Conservation (phyloP, 148 eudicot genomes). For the Fagopyrum tataricum region DNA sequence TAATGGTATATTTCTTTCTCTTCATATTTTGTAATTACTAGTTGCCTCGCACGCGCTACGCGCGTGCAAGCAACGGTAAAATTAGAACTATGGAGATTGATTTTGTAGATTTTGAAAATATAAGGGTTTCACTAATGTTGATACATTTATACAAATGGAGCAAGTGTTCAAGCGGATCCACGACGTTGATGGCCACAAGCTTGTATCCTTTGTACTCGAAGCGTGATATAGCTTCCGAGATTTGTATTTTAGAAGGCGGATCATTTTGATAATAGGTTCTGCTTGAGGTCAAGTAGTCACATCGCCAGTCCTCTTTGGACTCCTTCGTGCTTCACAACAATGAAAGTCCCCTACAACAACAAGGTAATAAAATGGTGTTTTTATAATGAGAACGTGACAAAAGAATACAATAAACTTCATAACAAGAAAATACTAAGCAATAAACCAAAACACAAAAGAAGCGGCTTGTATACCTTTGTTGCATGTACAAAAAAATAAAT, state of each 20-base stretch:
- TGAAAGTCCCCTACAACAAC: slow-evolving; percentile 91
- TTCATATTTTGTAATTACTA: too few species aligned
- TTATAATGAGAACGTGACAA: slow-evolving; percentile 3
- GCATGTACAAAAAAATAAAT: slow-evolving; percentile 35
- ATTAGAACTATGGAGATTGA: too few species aligned
- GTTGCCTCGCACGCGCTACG: too few species aligned
- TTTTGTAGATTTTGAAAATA: too few species aligned
- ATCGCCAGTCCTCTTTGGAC: slow-evolving; percentile 97
- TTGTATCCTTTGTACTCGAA: slow-evolving; percentile 92
- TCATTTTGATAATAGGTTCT: neutral
- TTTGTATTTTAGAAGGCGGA: slow-evolving; percentile 30
- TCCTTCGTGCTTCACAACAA: slow-evolving; percentile 98
- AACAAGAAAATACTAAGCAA: neutral
- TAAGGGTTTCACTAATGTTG: too few species aligned
- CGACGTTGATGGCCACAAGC: slow-evolving; percentile 83
- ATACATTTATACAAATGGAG: too few species aligned
- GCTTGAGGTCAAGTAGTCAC: neutral
- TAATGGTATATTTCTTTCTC: too few species aligned
- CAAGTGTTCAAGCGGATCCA: too few species aligned
- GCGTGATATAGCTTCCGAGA: slow-evolving; percentile 82
- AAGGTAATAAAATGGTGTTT: neutral
- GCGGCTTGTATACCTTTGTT: slow-evolving; percentile 47
- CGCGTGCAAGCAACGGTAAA: too few species aligned
- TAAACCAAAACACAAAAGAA: neutral
- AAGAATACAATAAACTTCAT: neutral